A percentile compares a stretch with the other conserved stretches of the same genome.
These are phyloP conservation scores for Cercophora sp. DNA, from an alignment of 495 filamentous ascomycete species.

Conservation along the genomic window DNA sequence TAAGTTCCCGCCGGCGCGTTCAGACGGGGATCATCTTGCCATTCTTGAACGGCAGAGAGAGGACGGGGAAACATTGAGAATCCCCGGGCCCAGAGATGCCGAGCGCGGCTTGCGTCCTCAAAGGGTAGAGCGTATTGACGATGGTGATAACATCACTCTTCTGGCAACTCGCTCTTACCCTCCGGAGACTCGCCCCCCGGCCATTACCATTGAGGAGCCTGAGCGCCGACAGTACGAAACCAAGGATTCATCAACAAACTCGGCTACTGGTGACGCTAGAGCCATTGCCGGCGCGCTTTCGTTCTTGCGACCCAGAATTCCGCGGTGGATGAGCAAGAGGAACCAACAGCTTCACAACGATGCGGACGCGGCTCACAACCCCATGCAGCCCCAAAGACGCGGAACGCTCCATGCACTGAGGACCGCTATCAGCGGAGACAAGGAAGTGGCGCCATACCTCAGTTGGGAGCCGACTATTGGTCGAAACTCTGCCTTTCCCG, in stretches of 20 bases:
- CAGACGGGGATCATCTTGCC: slow-evolving; percentile 74
- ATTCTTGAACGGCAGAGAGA: slow-evolving; percentile 77
- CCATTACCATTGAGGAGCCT: slow-evolving; percentile 64
- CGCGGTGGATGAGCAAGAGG: slow-evolving; percentile 15
- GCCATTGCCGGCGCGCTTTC: slow-evolving; percentile 30
- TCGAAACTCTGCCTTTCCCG: slow-evolving; percentile 86
- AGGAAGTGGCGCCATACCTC: slow-evolving; percentile 71
- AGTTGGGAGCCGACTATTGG: slow-evolving; percentile 91
- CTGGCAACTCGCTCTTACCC: slow-evolving; percentile 16
- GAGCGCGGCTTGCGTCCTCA: slow-evolving; percentile 72
- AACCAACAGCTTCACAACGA: slow-evolving; percentile 19
- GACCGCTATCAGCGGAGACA: slow-evolving; percentile 39
- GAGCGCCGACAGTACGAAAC: slow-evolving; percentile 29
- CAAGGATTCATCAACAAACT: slow-evolving; percentile 12
- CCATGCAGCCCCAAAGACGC: slow-evolving; percentile 13
- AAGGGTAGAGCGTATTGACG: slow-evolving; percentile 49
- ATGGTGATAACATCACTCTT: slow-evolving; percentile 25
- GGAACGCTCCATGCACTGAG: slow-evolving; percentile 28
- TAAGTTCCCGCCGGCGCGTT: slow-evolving; percentile 50
- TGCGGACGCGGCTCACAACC: slow-evolving; percentile 16
- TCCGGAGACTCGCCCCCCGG: slow-evolving; percentile 42
- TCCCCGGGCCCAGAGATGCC: slow-evolving; percentile 82
- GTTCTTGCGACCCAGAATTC: slow-evolving; percentile 34
- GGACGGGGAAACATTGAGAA: slow-evolving; percentile 69
- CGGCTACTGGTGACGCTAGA: slow-evolving; percentile 29